Evolutionary conservation across 2,329 filamentous ascomycete species (phyloP), one percentile per base, ranked within the genome.

Genomic region (Cladosporium sp.): DNA sequence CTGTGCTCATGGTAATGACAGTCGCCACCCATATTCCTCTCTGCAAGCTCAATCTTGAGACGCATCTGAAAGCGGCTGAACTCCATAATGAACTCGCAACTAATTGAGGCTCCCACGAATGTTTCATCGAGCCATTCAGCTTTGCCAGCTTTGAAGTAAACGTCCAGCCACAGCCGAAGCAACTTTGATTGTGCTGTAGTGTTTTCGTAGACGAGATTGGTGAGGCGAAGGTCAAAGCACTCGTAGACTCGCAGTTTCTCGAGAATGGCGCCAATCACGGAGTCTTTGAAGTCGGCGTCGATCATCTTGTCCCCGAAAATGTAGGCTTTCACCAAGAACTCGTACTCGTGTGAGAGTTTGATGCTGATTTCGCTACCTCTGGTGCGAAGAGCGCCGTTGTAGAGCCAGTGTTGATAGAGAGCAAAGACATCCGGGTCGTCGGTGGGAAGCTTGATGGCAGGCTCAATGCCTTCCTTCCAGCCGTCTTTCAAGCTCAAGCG

Each of bases 281-380:
- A 47, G 40, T 64, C 60, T 43, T 58, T 62, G 57, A 61, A 63
- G 13, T 43, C 19, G 0, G 18, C 4, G 47, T 64, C 61, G 3
- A 57, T 38, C 0, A 64, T 15, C 22, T 58, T 58, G 19, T 64
- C 62, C 9, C 61, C 61, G 2, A 65, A 53, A 3, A 59, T 48
- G 51, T 59, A 64, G 5, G 53, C 49, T 3, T 54, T 43, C 1
- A 52, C 37, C 1, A 63, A 36, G 8, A 20, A 7, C 11, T n/a
- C 3, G 19, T 53, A 54, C 24, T 50, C 49, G 8, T 22, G n/a
- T 6, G 39, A 38, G 15, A 17, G 4, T 11, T 44, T 9, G 4
- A 17, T 17, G n/a, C 12, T 7, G 15, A 2, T 11, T 6, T 27
- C 12, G 13, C 11, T 20, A 3, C 8, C 7, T 3, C 15, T 6